A percentile compares a stretch with the other conserved stretches of the same genome.
Evolutionary conservation across 192 early-diverging fungal species (phyloP).

Genomic region (Phycomyces nitens): DNA sequence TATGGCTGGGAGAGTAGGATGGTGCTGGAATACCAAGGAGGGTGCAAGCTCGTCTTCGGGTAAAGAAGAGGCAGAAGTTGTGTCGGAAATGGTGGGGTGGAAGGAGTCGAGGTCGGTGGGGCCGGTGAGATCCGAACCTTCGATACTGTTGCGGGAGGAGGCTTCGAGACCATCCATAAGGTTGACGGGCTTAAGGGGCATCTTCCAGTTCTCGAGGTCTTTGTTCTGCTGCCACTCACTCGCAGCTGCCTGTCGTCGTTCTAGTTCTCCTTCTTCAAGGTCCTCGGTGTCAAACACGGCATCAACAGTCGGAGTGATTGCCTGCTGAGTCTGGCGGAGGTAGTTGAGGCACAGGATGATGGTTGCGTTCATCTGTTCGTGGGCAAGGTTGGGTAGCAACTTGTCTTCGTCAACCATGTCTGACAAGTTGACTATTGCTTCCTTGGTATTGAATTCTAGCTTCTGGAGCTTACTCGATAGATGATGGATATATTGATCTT

Average conservation of each 20-base stretch:
- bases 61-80: constrained; percentile 8
- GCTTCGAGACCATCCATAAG: constrained; percentile 17
- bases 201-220: constrained; percentile 2
- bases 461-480: constrained; percentile 39
- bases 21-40: constrained; percentile 3
- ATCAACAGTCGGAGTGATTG: not conserved
- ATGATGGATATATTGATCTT: constrained; percentile 43
- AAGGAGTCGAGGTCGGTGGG: not conserved
- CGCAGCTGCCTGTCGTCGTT: constrained; percentile 27
- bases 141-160: not conserved
- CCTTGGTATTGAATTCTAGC: constrained; percentile 41
- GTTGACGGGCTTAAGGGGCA: constrained; percentile 6
- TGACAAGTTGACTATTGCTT: constrained; percentile 41
- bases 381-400: not conserved
- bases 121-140: constrained; percentile 11
- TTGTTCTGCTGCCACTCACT: constrained; percentile 7
- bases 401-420: constrained; percentile 15
- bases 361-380: constrained; percentile 1
- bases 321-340: constrained; percentile 25
- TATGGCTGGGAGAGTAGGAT: constrained; percentile 1
- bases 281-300: constrained; percentile 13
- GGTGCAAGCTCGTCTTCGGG: not conserved
- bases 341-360: constrained; percentile 31
- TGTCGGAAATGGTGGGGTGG: constrained; percentile 9
- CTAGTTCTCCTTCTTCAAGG: constrained; percentile 30